These are phyloP conservation scores for Talaromyces liani DNA, from an alignment of 495 filamentous ascomycete genomes.

Conservation along the genomic window DNA sequence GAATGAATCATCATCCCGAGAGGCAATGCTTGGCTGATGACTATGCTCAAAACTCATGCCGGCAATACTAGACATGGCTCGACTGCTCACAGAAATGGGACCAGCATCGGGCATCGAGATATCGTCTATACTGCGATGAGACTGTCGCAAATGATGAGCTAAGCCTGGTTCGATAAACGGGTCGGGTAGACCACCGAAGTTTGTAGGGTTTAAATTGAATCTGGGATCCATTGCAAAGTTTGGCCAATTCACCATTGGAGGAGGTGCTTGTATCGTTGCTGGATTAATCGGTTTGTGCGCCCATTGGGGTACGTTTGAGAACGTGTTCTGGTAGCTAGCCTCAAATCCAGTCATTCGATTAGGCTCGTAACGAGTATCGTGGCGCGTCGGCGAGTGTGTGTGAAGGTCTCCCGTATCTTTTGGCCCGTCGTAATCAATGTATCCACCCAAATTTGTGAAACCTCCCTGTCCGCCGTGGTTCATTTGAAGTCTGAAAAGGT, in stretches of 20 bases:
- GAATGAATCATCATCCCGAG: constrained; percentile 29
- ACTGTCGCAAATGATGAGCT: constrained; percentile 28
- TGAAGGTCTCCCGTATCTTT: constrained; percentile 35
- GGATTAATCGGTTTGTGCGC: constrained; percentile 14
- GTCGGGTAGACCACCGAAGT: constrained; percentile 30
- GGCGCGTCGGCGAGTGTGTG: constrained; percentile 42
- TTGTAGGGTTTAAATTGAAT: constrained; percentile 16
- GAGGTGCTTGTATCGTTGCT: constrained; percentile 8
- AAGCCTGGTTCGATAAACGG: constrained; percentile 24
- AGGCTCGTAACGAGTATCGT: constrained; percentile 10
- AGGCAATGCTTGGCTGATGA: constrained; percentile 34
- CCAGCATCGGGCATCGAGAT: constrained; percentile 45
- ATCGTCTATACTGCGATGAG: constrained; percentile 35
- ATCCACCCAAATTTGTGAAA: constrained; percentile 2
- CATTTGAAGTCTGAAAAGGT: constrained; percentile 28
- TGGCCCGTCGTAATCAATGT: constrained; percentile 9
- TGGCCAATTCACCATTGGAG: constrained; percentile 14
- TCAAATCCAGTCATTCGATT: constrained; percentile 8
- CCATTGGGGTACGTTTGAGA: constrained; percentile 20
- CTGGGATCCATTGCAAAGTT: constrained; percentile 14
- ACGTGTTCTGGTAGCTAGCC: constrained; percentile 16
- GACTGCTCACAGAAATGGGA: constrained; percentile 34
- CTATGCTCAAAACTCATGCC: constrained; percentile 38
- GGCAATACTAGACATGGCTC: constrained; percentile 35
- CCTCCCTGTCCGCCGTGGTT: constrained; percentile 9